These are phyloP conservation scores for Cryptococcus maquisensis DNA, from an alignment of 1,284 basidiomycete genomes.

Conservation along the genomic window DNA sequence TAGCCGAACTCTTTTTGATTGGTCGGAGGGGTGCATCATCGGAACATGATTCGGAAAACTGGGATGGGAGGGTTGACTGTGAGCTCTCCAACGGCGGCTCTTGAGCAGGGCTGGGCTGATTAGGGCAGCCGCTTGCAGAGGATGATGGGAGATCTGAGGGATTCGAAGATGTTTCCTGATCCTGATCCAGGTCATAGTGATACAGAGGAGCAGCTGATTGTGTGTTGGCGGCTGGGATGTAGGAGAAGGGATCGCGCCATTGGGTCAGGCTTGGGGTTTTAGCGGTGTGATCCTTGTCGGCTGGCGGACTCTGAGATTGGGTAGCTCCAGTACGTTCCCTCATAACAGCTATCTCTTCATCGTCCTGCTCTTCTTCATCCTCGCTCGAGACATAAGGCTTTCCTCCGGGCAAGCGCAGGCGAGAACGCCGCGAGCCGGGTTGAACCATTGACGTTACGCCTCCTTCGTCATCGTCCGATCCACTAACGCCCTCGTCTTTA, in stretches of 20 bases:
- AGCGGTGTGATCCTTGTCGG: too few relatives aligned
- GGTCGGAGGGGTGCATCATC: too few relatives aligned
- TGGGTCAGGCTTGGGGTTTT: not conserved
- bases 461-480: not conserved
- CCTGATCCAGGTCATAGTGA: not conserved
- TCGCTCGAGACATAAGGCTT: not conserved
- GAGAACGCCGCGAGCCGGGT: not conserved
- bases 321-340: too few relatives aligned
- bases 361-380: constrained; percentile 1
- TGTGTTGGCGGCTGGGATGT: constrained; percentile 2
- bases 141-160: too few relatives aligned
- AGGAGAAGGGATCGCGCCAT: constrained; percentile 5
- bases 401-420: not conserved
- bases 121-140: too few relatives aligned
- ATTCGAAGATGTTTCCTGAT: too few relatives aligned
- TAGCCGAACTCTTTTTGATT: too few relatives aligned
- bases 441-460: not conserved
- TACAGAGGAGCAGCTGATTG: constrained; percentile 1
- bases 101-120: too few relatives aligned
- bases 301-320: too few relatives aligned
- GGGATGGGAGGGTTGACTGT: too few relatives aligned
- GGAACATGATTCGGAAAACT: too few relatives aligned
- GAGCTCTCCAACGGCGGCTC: too few relatives aligned
- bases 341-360: not conserved
- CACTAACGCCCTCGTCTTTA: not conserved